Evolutionary conservation across 768 basidiomycete species (phyloP).

Genomic region (Mycena rebaudengoi): DNA sequence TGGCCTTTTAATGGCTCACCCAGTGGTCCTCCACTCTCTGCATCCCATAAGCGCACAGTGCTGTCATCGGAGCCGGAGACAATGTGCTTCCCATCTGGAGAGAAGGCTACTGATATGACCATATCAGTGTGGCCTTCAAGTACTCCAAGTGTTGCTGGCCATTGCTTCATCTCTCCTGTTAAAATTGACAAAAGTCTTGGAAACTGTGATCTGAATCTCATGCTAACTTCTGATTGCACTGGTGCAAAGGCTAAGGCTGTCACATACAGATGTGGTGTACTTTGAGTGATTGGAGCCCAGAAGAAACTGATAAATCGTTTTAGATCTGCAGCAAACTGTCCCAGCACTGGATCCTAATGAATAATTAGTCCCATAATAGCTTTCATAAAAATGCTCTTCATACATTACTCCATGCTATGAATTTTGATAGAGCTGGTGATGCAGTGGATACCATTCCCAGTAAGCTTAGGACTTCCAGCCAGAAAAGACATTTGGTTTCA

Average conservation of each 20-base stretch:
- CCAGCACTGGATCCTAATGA: not conserved
- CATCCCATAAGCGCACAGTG: no score
- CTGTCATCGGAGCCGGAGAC: no score
- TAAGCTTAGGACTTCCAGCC: constrained; percentile 1
- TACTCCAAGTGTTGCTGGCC: not conserved
- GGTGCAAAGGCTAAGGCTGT: not conserved
- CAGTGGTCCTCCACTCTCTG: no score
- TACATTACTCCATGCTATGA: not conserved
- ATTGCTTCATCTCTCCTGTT: not conserved
- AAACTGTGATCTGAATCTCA: not conserved
- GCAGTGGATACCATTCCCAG: not conserved
- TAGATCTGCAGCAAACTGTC: not conserved
- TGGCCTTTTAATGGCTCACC: not conserved
- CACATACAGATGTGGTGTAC: constrained; percentile 6
- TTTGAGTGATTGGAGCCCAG: not conserved
- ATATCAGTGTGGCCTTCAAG: not conserved
- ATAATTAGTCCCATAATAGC: not conserved
- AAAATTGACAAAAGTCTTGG: not conserved
- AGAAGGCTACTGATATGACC: not conserved
- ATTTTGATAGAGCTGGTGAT: not conserved
- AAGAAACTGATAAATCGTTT: not conserved
- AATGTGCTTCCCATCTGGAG: not conserved
- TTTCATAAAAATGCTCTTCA: not conserved
- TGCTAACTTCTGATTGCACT: not conserved
- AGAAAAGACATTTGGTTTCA: not conserved